Evolutionary conservation across 164 flowering plant genomes (phyloP).

Genomic region (Macadamia tetraphylla): DNA sequence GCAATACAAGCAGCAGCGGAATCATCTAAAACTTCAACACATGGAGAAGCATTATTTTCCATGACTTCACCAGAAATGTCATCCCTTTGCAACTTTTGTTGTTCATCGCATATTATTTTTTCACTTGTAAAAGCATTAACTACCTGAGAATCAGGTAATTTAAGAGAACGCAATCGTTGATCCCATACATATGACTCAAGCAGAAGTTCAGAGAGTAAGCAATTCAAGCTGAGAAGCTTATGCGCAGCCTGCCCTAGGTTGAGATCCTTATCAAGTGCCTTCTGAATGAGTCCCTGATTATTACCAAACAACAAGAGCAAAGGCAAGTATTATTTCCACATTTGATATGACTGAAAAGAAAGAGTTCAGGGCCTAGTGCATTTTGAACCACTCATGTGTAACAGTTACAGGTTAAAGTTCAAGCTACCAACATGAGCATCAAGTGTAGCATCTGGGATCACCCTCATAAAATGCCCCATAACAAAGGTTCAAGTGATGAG

Average conservation of each 20-base stretch:
- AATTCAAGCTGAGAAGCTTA: slow-evolving; percentile 57
- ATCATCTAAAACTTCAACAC: slow-evolving; percentile 7
- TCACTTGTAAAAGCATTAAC: slow-evolving; percentile 9
- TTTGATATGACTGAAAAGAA: neutral
- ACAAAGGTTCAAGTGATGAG: too few species aligned
- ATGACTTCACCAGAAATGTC: slow-evolving; percentile 9
- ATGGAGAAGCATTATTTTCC: slow-evolving; percentile 1
- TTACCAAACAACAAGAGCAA: neutral
- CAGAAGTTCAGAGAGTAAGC: slow-evolving; percentile 58
- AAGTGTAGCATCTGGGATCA: too few species aligned
- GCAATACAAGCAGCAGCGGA: slow-evolving; percentile 1
- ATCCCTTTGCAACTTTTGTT: slow-evolving; percentile 12
- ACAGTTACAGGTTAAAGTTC: neutral
- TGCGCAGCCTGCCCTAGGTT: slow-evolving; percentile 25
- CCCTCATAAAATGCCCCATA: too few species aligned
- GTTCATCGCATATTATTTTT: slow-evolving; percentile 16
- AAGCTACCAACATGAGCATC: too few species aligned
- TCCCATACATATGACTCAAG: slow-evolving; percentile 80
- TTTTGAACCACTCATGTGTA: neutral
- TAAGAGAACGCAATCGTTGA: slow-evolving; percentile 49
- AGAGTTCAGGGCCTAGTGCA: neutral
- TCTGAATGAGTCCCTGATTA: slow-evolving; percentile 41
- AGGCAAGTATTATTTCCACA: neutral
- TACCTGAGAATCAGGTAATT: slow-evolving; percentile 24
- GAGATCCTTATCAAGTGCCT: slow-evolving; percentile 26